Evolutionary conservation across 352 stramenopile species (phyloP).

Genomic region (Pythium phragmitis): DNA sequence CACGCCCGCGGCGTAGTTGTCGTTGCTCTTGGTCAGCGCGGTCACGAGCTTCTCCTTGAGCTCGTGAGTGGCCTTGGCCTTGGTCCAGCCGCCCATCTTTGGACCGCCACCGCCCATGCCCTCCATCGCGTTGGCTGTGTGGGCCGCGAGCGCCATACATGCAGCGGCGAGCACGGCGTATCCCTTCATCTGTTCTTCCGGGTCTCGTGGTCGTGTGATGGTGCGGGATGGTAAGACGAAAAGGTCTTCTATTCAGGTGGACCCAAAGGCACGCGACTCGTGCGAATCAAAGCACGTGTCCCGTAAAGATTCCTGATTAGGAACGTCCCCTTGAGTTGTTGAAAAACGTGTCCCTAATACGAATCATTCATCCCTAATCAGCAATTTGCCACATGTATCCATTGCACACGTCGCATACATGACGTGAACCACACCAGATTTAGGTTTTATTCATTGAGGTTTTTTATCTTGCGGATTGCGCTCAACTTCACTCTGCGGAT

Average conservation of each 20-base stretch:
- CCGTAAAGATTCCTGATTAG: neutral
- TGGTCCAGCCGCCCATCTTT: conserved; percentile 20
- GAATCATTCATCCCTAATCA: neutral
- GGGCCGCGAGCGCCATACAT: conserved; percentile 12
- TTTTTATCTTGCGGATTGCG: neutral
- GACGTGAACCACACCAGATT: neutral
- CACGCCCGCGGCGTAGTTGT: conserved; percentile 31
- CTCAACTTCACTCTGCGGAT: conserved; percentile 7
- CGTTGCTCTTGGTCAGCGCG: conserved; percentile 26
- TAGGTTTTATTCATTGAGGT: conserved; percentile 1
- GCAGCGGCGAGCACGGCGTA: conserved; percentile 2
- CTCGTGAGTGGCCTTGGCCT: conserved; percentile 22
- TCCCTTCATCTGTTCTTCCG: neutral
- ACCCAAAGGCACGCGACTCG: conserved; percentile 6
- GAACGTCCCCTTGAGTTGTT: neutral
- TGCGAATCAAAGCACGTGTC: conserved; percentile 15
- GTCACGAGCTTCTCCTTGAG: conserved; percentile 25
- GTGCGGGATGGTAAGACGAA: neutral
- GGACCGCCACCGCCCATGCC: conserved; percentile 12
- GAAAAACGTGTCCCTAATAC: conserved; percentile 6
- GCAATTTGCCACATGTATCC: neutral
- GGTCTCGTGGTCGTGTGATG: conserved; percentile 2
- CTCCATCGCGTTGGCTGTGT: conserved; percentile 18
- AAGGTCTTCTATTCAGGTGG: conserved; percentile 10
- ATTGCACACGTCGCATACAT: neutral